These are phyloP conservation scores for Diospyros lotus DNA, from an alignment of 148 eudicot genomes.

Conservation along the genomic window DNA sequence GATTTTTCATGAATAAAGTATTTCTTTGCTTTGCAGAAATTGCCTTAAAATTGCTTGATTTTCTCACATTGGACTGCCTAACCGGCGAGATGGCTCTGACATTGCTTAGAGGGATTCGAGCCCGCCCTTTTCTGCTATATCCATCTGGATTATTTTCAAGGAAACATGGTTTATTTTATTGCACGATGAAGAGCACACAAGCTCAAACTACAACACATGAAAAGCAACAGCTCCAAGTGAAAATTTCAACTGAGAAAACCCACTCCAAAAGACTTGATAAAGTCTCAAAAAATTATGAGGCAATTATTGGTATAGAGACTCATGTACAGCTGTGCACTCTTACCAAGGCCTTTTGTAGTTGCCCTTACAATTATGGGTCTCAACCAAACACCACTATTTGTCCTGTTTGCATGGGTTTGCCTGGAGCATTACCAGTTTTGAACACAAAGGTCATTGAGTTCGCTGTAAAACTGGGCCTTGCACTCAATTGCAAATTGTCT, in stretches of 20 bases:
- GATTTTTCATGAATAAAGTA: too few relatives aligned
- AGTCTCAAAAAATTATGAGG: slow-evolving; percentile 58
- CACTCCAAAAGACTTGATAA: slow-evolving; percentile 38
- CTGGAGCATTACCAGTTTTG: slow-evolving; percentile 92
- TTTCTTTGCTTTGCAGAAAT: slow-evolving; percentile 16
- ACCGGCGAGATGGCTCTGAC: slow-evolving; percentile 57
- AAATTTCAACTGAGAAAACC: slow-evolving; percentile 25
- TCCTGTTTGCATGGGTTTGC: slow-evolving; percentile 95
- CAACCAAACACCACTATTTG: slow-evolving; percentile 77
- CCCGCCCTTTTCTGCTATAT: slow-evolving; percentile 40
- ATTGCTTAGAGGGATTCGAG: slow-evolving; percentile 60
- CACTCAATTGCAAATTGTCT: slow-evolving; percentile 74
- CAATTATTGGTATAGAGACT: slow-evolving; percentile 90
- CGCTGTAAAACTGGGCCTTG: slow-evolving; percentile 90
- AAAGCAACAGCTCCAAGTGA: slow-evolving; percentile 41
- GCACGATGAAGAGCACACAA: slow-evolving; percentile 37
- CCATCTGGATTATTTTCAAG: slow-evolving; percentile 45
- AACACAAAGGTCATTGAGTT: slow-evolving; percentile 81
- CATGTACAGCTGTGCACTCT: slow-evolving; percentile 84
- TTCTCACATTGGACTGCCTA: slow-evolving; percentile 22
- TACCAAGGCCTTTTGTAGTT: slow-evolving; percentile 91
- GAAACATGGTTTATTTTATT: slow-evolving; percentile 39
- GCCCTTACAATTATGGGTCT: slow-evolving; percentile 84
- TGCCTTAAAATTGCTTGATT: slow-evolving; percentile 18
- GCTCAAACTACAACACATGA: slow-evolving; percentile 47